Evolutionary conservation across 768 basidiomycete species (phyloP), one percentile per base, ranked within the genome.

Genomic region (Rhizopogon vinicolor): DNA sequence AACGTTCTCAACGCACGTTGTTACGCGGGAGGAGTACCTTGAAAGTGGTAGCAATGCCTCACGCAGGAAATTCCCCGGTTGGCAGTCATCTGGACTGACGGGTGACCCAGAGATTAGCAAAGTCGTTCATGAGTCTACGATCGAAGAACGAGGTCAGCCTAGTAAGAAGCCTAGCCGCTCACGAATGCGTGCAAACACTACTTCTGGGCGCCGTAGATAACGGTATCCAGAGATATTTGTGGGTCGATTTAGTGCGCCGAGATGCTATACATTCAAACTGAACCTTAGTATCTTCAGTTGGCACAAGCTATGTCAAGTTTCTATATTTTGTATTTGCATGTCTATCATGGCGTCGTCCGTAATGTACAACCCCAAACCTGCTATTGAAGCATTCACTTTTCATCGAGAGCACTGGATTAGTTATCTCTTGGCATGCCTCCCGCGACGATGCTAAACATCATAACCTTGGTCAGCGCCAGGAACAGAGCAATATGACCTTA

Each of bases 21-120:
- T 93, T 58, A 91, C 91, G 4, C 76, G 88, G 43, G 83, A 81
- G 46, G 93, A 98, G 67, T 98, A 96, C 71, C 74, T 82, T 48
- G 94, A 98, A 72, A 80, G 79, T 57, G 94, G 94, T 37, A 87
- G 84, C 60, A 81, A 75, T 56, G 87, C 87, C 54, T 83, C 83
- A 56, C 80, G 91, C 59, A 78, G 86, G 55, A 91, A 89, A 65
- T 91, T 94, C 71, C 75, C 69, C 25, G 81, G 83, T 57, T 84
- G 84, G 85, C 81, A 79, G 55, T 62, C 63, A 2, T 60, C 42
- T 13, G 64, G 66, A 25, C 58, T n/a, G 13, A 18, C 53, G 3
- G 66, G 57, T 13, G 54, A 51, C 8, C 53, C 41, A 14, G 69
- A 70, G 10, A 72, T 63, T 58, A 60, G 35, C 54, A 68, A 56